These are phyloP conservation scores for Colletotrichum gloeosporioides DNA, from an alignment of 2,329 filamentous ascomycete genomes.

Conservation along the genomic window DNA sequence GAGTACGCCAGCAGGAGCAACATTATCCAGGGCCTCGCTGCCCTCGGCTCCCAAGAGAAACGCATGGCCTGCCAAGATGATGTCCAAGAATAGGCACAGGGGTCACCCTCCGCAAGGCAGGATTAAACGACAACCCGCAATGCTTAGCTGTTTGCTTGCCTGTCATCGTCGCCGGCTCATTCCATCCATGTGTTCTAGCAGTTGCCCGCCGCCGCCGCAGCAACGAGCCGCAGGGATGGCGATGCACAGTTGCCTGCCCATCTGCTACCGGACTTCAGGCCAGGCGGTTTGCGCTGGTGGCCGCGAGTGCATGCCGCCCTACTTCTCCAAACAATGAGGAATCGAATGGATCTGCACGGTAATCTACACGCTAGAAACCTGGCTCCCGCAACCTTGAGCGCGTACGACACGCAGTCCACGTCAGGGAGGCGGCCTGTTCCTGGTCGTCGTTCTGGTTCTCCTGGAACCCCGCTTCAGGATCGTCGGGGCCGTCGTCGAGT, in stretches of 20 bases:
- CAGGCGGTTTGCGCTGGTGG: neutral
- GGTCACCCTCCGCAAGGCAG: neutral
- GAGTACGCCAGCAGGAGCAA: neutral
- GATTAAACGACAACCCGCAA: constrained; percentile 14
- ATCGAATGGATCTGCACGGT: neutral
- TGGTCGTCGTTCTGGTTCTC: neutral
- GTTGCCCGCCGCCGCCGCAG: neutral
- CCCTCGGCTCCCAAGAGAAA: neutral
- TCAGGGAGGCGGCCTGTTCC: neutral
- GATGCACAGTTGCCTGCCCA: neutral
- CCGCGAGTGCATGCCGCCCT: neutral
- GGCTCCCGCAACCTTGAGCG: neutral
- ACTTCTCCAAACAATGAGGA: neutral
- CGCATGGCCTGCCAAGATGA: constrained; percentile 11
- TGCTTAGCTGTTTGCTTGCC: constrained; percentile 6
- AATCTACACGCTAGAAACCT: neutral
- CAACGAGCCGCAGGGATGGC: neutral
- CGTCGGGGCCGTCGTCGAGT: neutral
- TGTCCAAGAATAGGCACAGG: constrained; percentile 15
- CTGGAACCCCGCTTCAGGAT: neutral
- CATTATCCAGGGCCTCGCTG: neutral
- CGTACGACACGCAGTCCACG: neutral
- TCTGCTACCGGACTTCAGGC: neutral
- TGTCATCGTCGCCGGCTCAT: constrained; percentile 1
- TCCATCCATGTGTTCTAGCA: neutral